phyloP scores from a whole-genome alignment of 441 rosid genomes.

The Kokia cookei region DNA sequence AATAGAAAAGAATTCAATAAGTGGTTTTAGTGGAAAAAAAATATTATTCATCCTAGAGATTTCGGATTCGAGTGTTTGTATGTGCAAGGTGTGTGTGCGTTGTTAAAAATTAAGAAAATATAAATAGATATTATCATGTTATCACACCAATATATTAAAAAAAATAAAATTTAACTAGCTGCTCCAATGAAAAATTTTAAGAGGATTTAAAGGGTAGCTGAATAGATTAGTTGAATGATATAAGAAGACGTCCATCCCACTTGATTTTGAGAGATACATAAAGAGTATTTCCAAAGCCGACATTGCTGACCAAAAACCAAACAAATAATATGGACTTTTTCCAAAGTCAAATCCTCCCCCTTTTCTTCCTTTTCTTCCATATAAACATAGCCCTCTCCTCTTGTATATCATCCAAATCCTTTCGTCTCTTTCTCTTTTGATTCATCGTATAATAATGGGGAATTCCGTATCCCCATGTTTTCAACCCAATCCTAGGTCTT shows the following conservation, averaged over 20 bases:
- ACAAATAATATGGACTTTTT: constrained; percentile 17
- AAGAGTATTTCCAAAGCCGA: constrained; percentile 39
- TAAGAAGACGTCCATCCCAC: not conserved
- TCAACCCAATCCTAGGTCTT: constrained; percentile 10
- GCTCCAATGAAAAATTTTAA: no score
- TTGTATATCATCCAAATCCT: not conserved
- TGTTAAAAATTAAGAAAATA: no score
- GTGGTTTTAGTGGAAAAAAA: no score
- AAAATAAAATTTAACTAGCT: no score
- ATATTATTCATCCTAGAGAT: no score
- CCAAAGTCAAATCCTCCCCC: constrained; percentile 19
- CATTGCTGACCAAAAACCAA: constrained; percentile 43
- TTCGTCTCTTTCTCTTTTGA: not conserved
- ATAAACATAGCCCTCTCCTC: constrained; percentile 4
- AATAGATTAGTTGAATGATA: not conserved
- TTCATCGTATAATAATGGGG: constrained; percentile 24
- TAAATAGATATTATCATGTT: no score
- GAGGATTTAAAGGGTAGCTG: no score
- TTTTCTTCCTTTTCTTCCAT: not conserved
- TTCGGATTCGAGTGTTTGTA: no score
- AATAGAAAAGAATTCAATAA: no score
- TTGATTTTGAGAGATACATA: not conserved
- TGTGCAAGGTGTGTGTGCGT: no score
- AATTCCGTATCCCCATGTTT: constrained; percentile 44
- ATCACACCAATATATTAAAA: no score